Conservation (phyloP, 768 basidiomycete genomes). For the Mycena chlorophos region DNA sequence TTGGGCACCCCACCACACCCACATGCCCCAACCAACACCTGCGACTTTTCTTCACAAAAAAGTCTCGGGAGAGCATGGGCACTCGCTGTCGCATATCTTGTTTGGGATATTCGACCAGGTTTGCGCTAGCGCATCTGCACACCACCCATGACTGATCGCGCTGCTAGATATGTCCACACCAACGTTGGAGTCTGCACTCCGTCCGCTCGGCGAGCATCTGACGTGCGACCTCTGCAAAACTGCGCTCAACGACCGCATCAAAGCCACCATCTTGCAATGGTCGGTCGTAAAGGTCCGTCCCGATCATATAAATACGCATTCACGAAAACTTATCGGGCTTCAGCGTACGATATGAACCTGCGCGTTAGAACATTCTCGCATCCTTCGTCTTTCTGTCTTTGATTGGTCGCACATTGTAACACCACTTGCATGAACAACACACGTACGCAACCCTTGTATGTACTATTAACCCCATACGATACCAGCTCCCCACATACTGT, state of each 20-base stretch:
- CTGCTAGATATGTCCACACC: constrained; percentile 67
- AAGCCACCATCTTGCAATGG: constrained; percentile 72
- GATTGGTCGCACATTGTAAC: constrained; percentile 17
- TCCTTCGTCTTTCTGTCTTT: constrained; percentile 5
- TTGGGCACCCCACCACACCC: constrained; percentile 73
- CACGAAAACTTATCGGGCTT: constrained; percentile 1
- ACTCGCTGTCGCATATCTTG: constrained; percentile 76
- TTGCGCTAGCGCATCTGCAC: constrained; percentile 21
- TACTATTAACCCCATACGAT: background rate
- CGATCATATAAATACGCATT: too few relatives aligned
- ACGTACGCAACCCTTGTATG: constrained; percentile 12
- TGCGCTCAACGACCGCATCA: constrained; percentile 64
- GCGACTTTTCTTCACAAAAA: constrained; percentile 78
- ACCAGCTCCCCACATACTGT: constrained; percentile 9
- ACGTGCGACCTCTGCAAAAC: constrained; percentile 68
- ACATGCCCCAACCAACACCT: constrained; percentile 66
- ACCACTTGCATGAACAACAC: constrained; percentile 20
- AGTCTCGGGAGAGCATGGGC: constrained; percentile 81
- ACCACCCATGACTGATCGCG: background rate
- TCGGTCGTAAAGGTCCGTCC: constrained; percentile 68
- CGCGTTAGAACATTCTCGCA: background rate
- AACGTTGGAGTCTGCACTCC: constrained; percentile 70
- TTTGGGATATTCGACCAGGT: constrained; percentile 85
- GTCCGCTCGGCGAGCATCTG: constrained; percentile 68
- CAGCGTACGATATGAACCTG: constrained; percentile 57